Base-by-base conservation (phyloP, 75 land plant species). In the Azolla pinnata region DNA sequence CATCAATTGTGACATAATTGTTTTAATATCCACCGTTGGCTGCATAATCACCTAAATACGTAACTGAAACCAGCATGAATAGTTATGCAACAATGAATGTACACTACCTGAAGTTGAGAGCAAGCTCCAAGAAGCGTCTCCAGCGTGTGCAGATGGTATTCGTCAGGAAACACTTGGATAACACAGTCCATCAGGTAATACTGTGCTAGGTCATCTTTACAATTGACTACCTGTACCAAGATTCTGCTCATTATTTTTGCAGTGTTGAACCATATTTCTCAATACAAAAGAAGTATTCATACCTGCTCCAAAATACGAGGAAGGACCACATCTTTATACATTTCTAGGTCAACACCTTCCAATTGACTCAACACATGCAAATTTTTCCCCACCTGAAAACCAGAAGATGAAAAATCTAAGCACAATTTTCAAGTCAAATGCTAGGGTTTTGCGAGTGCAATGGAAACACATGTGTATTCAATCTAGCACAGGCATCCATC, bases 131-230 rank as follows among this genome's bases (percentile, higher is more conserved):
- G 73, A 44, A 92, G 70, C 30, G 79, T 72, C 57, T 92, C 97
- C 64, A 92, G 71, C 28, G 97, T 92, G 56, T 88, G 97, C 59
- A 92, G 74, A 64, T 92, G 97, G 60, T 85, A 92, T 56, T 92
- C 97, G 77, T 92, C 97, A 28, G 96, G 97, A 70, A 92, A 92
- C 21, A 92, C 96, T 76, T 92, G 96, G 46, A 92, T 92, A 26
- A 88, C 76, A 66, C 97, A 92, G 63, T 92, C 97, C 97, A 92
- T 92, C 57, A 92, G 67, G 60, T 92, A 92, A 55, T 71, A 83
- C 33, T 92, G 97, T 18, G 97, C 97, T 59, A 92, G 49, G 64
- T 92, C 97, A 74, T 92, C 97, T 66, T 92, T 92, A 66, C 97
- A 92, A 61, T 92, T 92, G 58, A 92, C 97, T 73, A 92, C 86